Evolutionary conservation across 169 alveolate species (phyloP), one percentile per base, ranked within the genome.

Genomic region (Ichthyophthirius multifiliis): DNA sequence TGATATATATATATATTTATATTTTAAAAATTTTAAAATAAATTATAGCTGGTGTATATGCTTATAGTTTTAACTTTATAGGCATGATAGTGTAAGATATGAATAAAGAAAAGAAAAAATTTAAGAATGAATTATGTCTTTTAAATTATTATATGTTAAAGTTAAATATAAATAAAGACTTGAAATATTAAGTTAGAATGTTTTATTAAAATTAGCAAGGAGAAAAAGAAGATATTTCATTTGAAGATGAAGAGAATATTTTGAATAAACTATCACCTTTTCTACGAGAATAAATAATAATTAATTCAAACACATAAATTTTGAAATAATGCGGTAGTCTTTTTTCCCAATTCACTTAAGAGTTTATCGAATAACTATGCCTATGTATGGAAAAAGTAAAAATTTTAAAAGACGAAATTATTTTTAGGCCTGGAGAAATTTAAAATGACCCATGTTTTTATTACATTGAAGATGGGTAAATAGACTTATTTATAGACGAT

Each of bases 11-110:
- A n/a, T n/a, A n/a, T n/a, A n/a, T n/a, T n/a, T n/a, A n/a, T n/a
- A n/a, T n/a, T n/a, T n/a, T n/a, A n/a, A n/a, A n/a, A n/a, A n/a
- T n/a, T n/a, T n/a, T n/a, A n/a, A n/a, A n/a, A n/a, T n/a, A n/a
- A n/a, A n/a, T n/a, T n/a, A n/a, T n/a, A n/a, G n/a, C n/a, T n/a
- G 71, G 71, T 55, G 71, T 55, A 0, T 55, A 35, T 16, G 77
- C 77, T 39, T 67, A 67, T 23, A n/a, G 39, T 0, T 67, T 67
- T 18, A 67, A 67, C 55, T 67, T 34, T 20, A 44, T 67, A 18
- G 77, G 77, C 20, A 44, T 23, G 5, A 18, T 67, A 1, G 71
- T 55, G 1, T 18, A 55, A 23, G 71, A 55, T 15, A 55, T 55
- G 34, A 55, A 55, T 55, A 55, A 55, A 6, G 31, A 55, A 5